These are phyloP conservation scores for Pyrenula massariospora DNA, from an alignment of 495 filamentous ascomycete genomes.

Conservation along the genomic window DNA sequence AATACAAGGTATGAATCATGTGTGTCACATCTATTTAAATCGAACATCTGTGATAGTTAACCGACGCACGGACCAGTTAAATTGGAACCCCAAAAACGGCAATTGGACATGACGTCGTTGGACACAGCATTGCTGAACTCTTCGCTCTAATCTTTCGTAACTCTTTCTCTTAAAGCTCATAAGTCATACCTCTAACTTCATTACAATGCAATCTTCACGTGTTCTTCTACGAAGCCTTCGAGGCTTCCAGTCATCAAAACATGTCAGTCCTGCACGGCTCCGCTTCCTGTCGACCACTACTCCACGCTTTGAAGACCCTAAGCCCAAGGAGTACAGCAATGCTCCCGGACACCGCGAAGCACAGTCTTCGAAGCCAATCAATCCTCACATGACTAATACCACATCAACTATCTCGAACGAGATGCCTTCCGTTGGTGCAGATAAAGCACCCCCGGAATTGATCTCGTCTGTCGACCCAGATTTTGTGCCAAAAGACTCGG, in stretches of 20 bases:
- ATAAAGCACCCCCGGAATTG: conserved; percentile 49
- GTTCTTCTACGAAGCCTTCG: not conserved
- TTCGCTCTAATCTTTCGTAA: too few relatives aligned
- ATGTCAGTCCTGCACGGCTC: not conserved
- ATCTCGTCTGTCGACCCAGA: conserved; percentile 42
- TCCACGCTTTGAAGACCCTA: not conserved
- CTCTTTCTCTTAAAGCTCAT: too few relatives aligned
- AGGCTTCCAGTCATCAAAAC: not conserved
- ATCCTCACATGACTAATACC: conserved; percentile 51
- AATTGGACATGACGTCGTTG: not conserved
- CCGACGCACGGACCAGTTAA: too few relatives aligned
- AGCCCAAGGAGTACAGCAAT: conserved; percentile 9
- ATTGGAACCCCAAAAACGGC: too few relatives aligned
- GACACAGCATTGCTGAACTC: not conserved
- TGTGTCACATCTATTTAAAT: too few relatives aligned
- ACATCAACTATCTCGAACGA: conserved; percentile 52
- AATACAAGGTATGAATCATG: too few relatives aligned
- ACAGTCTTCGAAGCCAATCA: conserved; percentile 43
- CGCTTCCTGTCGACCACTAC: not conserved
- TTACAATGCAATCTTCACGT: not conserved
- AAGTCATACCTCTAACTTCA: too few relatives aligned
- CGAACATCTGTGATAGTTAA: too few relatives aligned
- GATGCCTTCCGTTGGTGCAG: conserved; percentile 45
- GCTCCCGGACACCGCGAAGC: conserved; percentile 35
- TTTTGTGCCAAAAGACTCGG: conserved; percentile 45